phyloP scores from a whole-genome alignment of 352 stramenopile species.

The Phytopythium mirpurense region DNA sequence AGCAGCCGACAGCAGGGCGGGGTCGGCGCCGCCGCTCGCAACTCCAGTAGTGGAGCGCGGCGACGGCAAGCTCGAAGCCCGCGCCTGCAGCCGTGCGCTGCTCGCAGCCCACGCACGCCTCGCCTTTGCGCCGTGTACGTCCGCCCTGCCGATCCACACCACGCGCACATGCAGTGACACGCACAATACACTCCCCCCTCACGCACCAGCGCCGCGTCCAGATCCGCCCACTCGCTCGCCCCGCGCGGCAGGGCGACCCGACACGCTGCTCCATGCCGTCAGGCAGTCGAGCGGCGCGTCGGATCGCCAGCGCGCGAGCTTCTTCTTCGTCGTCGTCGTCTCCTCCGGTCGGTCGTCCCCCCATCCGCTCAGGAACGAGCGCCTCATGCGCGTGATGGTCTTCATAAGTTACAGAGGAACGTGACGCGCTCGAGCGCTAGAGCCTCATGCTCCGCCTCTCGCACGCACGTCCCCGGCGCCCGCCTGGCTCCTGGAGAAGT shows the following conservation, averaged over 20 bases:
- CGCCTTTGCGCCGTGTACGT: too few species aligned
- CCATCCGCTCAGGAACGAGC: too few species aligned
- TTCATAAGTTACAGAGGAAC: constrained; percentile 7
- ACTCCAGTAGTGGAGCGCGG: background rate
- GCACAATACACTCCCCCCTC: background rate
- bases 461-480: background rate
- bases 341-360: too few species aligned
- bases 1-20: background rate
- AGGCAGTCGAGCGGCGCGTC: background rate
- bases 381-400: constrained; percentile 6
- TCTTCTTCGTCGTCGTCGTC: too few species aligned
- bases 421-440: background rate
- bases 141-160: background rate
- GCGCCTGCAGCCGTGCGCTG: too few species aligned
- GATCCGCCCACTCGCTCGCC: background rate
- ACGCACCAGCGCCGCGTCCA: background rate
- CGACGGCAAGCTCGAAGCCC: background rate
- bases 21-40: background rate
- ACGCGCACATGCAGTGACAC: constrained; percentile 6
- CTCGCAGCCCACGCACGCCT: too few species aligned
- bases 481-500: too few species aligned
- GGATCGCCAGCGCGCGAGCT: constrained; percentile 4
- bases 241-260: too few species aligned
- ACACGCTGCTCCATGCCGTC: background rate
- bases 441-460: constrained; percentile 6